Evolutionary conservation across 495 filamentous ascomycete species (phyloP), one percentile per base, ranked within the genome.

Genomic region (Aspergillus affinis): DNA sequence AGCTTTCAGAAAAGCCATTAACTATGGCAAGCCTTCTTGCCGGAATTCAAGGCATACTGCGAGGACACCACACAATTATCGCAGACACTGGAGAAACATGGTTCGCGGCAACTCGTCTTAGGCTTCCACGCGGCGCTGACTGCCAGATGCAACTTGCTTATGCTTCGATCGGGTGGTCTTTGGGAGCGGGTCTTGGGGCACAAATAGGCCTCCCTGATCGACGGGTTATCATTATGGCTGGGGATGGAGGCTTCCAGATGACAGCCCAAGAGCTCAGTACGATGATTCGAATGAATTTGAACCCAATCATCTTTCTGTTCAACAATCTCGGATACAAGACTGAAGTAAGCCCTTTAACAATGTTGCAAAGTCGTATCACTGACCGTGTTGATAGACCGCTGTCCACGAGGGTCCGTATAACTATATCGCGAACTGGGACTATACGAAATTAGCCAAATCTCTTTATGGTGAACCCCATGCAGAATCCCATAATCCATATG

Each of bases 201-300:
- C 64, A 66, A 19, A 57, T 78, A 19, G 75, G 69, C 23, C 67
- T 68, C 7, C 65, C 69, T 15, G 68, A 74, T 29, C 36, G 66
- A 5, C 64, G 78, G 13, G 72, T 70, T 0, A 81, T 92, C 61
- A 72, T 92, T 55, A 84, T 91, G 63, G 86, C 86, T 12, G 89
- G 89, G 29, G 89, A 92, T 66, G 89, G 89, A 20, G 84, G 81
- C 36, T 82, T 91, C 65, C 88, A 92, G 64, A 76, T 91, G 23
- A 90, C 89, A 0, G 84, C 73, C 4, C 89, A 91, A 63, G 88
- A 90, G 66, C 69, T 92, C 48, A 82, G 81, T 64, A 90, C 88
- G 15, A 89, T 91, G 75, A 78, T 91, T 41, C 81, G 84, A 6
- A 80, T 85, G 48, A 72, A 73, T 7, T 66, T 90, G 20, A 81